A percentile compares a stretch with the other conserved stretches of the same genome.
Evolutionary conservation across 306 rosid genomes (phyloP).

Genomic region (Begonia loranthoides): DNA sequence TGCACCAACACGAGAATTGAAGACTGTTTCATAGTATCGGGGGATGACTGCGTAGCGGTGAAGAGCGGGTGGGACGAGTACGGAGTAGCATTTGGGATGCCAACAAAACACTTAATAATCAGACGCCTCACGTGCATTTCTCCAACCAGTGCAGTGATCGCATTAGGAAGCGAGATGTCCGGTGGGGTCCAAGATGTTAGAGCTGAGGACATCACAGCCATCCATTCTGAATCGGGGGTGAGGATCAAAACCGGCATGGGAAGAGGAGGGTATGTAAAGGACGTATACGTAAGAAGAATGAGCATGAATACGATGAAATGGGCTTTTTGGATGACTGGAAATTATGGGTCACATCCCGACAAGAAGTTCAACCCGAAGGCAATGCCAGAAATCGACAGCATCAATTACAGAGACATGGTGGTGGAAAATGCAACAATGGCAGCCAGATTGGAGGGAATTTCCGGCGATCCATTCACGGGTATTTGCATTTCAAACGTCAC

Average conservation of each 20-base stretch:
- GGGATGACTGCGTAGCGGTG: conserved; percentile 39
- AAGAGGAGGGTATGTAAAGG: conserved; percentile 30
- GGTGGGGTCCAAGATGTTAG: conserved; percentile 32
- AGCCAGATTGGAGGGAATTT: conserved; percentile 60
- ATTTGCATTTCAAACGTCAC: conserved; percentile 71
- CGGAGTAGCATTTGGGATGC: conserved; percentile 30
- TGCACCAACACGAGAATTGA: conserved; percentile 39
- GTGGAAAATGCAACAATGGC: conserved; percentile 60
- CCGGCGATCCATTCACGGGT: conserved; percentile 47
- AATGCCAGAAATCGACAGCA: conserved; percentile 19
- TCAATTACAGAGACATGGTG: conserved; percentile 28
- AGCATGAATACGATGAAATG: conserved; percentile 42
- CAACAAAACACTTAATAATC: conserved; percentile 30
- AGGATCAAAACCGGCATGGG: conserved; percentile 40
- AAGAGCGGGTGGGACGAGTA: conserved; percentile 49
- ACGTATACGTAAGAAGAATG: conserved; percentile 26
- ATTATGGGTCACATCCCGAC: conserved; percentile 35
- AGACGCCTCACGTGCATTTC: conserved; percentile 32
- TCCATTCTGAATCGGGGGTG: conserved; percentile 26
- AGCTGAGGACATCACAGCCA: conserved; percentile 32
- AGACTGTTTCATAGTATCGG: conserved; percentile 38
- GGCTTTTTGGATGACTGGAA: conserved; percentile 27
- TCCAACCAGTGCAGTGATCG: conserved; percentile 32
- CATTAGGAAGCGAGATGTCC: conserved; percentile 41
- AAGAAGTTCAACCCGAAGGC: conserved; percentile 22